Base-by-base conservation (phyloP, 768 basidiomycete species). In the Sutorius australiensis region DNA sequence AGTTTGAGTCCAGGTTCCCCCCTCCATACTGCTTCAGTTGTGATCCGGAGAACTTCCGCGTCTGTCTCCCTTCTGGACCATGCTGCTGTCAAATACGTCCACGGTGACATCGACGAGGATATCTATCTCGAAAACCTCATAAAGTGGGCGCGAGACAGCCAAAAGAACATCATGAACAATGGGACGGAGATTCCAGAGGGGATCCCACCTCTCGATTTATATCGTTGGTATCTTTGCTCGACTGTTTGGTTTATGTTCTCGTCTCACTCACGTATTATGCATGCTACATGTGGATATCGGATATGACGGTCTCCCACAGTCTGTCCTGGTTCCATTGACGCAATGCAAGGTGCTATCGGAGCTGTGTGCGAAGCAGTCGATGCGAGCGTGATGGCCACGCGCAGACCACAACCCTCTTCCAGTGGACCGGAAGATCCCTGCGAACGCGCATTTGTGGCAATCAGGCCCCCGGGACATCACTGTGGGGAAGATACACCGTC, bases 401-500 rank as follows among this genome's bases (percentile, higher is more conserved):
- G 53, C 5, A 28, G 68, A 2, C 54, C 58, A 5, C 37, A 69
- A 6, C 46, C 57, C 5, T 34, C 7, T 19, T 32, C 58, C 19
- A 38, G 24, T 17, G 53, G 38, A 49, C 46, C 31, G 10, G 53
- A 51, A 9, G 47, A 44, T 58, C 59, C 34, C 40, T 68, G 36
- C 48, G 34, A 53, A 73, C 61, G 72, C 8, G 90, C 89, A 0
- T 98, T 98, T 67, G 92, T 91, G 10, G 86, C 84, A 0, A 79
- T 97, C 17, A 73, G 95, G 46, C 95, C 94, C 0, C 95, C 95
- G 0, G 95, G 95, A 2, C 94, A 97, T 74, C 94, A 98, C 61
- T 95, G 94, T 63, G 90, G 90, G 2, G 92, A 94, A 69, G 83
- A 93, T 54, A 81, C 82, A 0, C 95, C 95, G 0, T 86, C 83